Percentiles rank a stretch among this genome's conserved stretches.
Evolutionary conservation across 169 alveolate species (phyloP).

Genomic region (Plasmodium cynomolgi): DNA sequence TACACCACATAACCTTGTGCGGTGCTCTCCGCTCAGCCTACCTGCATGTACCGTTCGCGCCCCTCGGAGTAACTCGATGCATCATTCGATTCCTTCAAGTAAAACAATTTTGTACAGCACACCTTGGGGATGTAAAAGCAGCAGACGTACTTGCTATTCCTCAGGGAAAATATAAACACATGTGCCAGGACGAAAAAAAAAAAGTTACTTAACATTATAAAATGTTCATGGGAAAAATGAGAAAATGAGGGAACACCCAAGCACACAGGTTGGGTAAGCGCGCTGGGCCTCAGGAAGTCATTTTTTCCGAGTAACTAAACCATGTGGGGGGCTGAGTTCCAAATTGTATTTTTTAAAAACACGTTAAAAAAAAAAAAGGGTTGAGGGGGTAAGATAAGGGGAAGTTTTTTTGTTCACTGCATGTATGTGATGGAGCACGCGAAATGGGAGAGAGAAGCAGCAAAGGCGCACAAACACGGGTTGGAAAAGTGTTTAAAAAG

Average conservation of each 20-base stretch:
- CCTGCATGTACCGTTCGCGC: slow-evolving; percentile 54
- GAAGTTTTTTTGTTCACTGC: not conserved
- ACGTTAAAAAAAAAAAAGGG: not conserved
- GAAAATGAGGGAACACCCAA: not conserved
- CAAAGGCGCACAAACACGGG: not conserved
- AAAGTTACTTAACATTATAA: slow-evolving; percentile 38
- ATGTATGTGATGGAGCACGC: not conserved
- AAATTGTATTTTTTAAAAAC: not conserved
- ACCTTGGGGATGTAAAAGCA: slow-evolving; percentile 47
- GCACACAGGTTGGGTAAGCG: not conserved
- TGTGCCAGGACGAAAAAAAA: slow-evolving; percentile 6
- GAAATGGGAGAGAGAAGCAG: slow-evolving; percentile 6
- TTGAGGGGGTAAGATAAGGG: not conserved
- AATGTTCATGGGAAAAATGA: not conserved
- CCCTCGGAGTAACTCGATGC: slow-evolving; percentile 53
- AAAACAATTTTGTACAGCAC: slow-evolving; percentile 2
- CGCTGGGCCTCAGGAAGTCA: not conserved
- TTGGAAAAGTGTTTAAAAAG: not conserved
- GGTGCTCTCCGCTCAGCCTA: not conserved
- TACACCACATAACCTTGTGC: not conserved
- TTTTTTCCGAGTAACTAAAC: slow-evolving; percentile 3
- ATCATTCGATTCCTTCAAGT: slow-evolving; percentile 47
- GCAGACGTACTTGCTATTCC: slow-evolving; percentile 8
- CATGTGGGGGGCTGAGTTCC: not conserved
- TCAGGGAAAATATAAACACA: slow-evolving; percentile 5